Percentiles rank a stretch among this genome's conserved stretches.
Conservation (phyloP, 352 stramenopile genomes). For the Phytophthora tentaculata region DNA sequence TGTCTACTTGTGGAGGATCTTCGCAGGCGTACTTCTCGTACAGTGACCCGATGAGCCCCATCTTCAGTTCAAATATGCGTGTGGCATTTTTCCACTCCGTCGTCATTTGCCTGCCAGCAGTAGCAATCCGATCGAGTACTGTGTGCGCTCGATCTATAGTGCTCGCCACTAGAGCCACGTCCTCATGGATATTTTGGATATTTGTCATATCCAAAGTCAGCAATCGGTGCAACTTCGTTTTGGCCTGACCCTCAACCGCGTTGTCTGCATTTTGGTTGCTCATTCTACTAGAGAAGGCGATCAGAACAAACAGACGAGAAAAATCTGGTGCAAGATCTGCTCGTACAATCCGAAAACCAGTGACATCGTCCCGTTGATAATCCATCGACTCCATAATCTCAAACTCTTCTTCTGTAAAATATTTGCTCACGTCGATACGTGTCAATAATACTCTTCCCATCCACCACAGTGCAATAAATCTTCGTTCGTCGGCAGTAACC, state of each 20-base stretch:
- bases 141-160: constrained; percentile 32
- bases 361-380: neutral
- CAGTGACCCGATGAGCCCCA: constrained; percentile 70
- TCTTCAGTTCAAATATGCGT: constrained; percentile 80
- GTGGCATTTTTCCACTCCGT: constrained; percentile 83
- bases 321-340: constrained; percentile 48
- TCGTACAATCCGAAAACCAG: constrained; percentile 38
- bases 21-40: constrained; percentile 82
- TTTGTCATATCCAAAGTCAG: constrained; percentile 45
- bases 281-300: constrained; percentile 20
- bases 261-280: neutral
- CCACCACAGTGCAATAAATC: constrained; percentile 67
- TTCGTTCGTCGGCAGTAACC: constrained; percentile 49
- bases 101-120: constrained; percentile 44
- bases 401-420: constrained; percentile 35
- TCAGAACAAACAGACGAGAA: constrained; percentile 43
- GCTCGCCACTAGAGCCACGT: constrained; percentile 42
- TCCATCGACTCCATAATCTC: constrained; percentile 21
- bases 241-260: neutral
- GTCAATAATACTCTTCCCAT: constrained; percentile 56
- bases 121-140: constrained; percentile 42
- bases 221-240: constrained; percentile 36
- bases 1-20: constrained; percentile 70
- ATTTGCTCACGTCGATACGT: constrained; percentile 43
- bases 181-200: constrained; percentile 37